A percentile compares a stretch with the other conserved stretches of the same genome.
phyloP scores from a whole-genome alignment of 1,139 yeast genomes.

The Casaregolazyma lundiana region DNA sequence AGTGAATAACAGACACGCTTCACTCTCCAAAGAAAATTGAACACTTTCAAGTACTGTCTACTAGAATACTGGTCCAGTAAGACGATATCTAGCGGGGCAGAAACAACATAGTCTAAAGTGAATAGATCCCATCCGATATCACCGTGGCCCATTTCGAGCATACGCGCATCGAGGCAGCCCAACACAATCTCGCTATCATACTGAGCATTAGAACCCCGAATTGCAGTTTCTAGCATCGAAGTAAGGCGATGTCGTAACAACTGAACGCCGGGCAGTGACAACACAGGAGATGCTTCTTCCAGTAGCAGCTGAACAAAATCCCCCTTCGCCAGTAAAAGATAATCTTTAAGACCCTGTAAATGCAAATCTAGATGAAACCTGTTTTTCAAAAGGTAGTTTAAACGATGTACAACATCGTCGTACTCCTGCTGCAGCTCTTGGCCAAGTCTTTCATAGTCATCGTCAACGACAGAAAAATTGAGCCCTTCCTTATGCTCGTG shows the following conservation, averaged over 20 bases:
- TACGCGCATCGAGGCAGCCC: conserved; percentile 74
- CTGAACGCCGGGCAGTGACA: conserved; percentile 58
- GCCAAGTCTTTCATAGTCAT: conserved; percentile 37
- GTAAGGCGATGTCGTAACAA: conserved; percentile 66
- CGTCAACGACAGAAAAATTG: conserved; percentile 4
- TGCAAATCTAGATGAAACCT: conserved; percentile 53
- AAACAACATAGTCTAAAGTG: conserved; percentile 75
- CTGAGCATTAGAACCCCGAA: conserved; percentile 58
- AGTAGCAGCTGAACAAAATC: conserved; percentile 72
- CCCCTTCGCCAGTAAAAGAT: conserved; percentile 66
- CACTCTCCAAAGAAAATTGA: conserved; percentile 80
- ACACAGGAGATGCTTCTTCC: conserved; percentile 48
- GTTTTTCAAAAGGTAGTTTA: conserved; percentile 48
- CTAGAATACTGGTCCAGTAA: conserved; percentile 37
- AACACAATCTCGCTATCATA: conserved; percentile 40
- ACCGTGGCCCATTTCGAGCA: conserved; percentile 65
- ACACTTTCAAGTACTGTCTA: conserved; percentile 69
- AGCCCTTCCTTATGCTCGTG: not conserved
- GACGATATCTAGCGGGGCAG: conserved; percentile 43
- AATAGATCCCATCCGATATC: conserved; percentile 81
- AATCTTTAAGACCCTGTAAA: conserved; percentile 56
- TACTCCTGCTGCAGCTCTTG: conserved; percentile 50
- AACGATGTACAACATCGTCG: conserved; percentile 50
- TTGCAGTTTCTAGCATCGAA: conserved; percentile 60
- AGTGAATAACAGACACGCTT: conserved; percentile 56